Evolutionary conservation across 805 yeast genomes (phyloP).

Genomic region (Wickerhamomyces alni): DNA sequence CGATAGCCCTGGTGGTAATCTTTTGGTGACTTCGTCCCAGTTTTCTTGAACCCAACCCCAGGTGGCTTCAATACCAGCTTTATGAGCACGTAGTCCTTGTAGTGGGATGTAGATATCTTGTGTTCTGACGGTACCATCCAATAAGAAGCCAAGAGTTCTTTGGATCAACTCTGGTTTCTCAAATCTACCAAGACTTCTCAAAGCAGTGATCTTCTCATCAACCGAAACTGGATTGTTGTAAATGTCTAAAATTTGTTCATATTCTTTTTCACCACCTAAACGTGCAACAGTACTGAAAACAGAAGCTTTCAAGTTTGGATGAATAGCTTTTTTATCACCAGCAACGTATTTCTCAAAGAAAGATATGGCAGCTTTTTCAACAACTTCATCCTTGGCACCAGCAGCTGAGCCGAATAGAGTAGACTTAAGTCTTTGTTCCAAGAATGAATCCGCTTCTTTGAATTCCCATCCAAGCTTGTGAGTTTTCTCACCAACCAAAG

Average conservation of each 20-base stretch:
- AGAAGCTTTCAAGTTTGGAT: constrained; percentile 65
- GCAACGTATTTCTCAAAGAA: constrained; percentile 47
- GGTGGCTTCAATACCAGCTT: constrained; percentile 58
- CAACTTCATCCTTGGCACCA: constrained; percentile 40
- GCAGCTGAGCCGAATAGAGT: constrained; percentile 58
- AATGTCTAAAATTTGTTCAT: constrained; percentile 53
- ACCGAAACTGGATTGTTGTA: constrained; percentile 55
- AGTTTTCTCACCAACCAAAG: constrained; percentile 50
- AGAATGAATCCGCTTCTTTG: constrained; percentile 46
- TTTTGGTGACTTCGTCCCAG: constrained; percentile 63
- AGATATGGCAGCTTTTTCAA: constrained; percentile 39
- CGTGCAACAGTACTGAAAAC: constrained; percentile 65
- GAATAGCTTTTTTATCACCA: constrained; percentile 64
- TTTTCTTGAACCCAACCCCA: constrained; percentile 70
- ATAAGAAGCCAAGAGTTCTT: constrained; percentile 49
- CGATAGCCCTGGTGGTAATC: constrained; percentile 75
- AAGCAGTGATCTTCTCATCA: constrained; percentile 66
- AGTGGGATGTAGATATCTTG: constrained; percentile 79
- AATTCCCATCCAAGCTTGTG: constrained; percentile 62
- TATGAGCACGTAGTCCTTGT: constrained; percentile 60
- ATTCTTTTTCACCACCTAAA: constrained; percentile 55
- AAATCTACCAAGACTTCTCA: constrained; percentile 63
- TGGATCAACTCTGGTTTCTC: constrained; percentile 44
- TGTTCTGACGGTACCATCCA: constrained; percentile 54
- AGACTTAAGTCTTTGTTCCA: constrained; percentile 62